Base-by-base conservation (phyloP, 2,329 filamentous ascomycete species). In the Nemania bipapillata region DNA sequence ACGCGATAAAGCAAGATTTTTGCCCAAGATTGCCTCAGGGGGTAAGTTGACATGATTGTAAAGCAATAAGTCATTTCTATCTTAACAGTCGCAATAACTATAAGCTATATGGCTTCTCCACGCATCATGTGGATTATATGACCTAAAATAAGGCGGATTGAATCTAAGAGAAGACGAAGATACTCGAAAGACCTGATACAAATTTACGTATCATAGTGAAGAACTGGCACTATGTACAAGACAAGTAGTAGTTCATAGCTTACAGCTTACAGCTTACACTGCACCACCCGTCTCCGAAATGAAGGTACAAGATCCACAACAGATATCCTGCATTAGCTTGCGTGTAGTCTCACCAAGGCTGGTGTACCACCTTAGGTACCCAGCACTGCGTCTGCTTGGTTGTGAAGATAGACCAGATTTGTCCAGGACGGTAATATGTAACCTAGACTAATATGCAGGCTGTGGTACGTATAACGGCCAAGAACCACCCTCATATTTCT, bases 211-310 rank as follows among this genome's bases (percentile, higher is more conserved):
- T 68, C 65, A 56, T 45, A 50, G 28, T 42, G 54, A 68, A 30
- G 11, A 35, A 28, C 24, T 17, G 50, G 56, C 49, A 37, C 55
- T 15, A 22, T 4, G 4, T 32, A 32, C 30, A 4, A 32, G 30
- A n/a, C n/a, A n/a, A n/a, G n/a, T n/a, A n/a, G 30, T 32, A 32
- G 30, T 32, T 4, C 30, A 32, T 32, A 32, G 4, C 4, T 4
- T 4, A 9, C 30, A 32, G 4, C 30, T 32, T 9, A 68, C 40
- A 52, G 49, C 42, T 22, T 50, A 20, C 55, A 50, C 63, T 61
- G 53, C 30, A 54, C 64, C 28, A 61, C 20, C 63, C 64, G 64
- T 54, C 35, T 58, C 68, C 64, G 68, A 70, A 70, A 70, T 70
- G 64, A 67, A 70, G 60, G 64, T 35, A 55, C 56, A 64, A 42